A percentile compares a stretch with the other conserved stretches of the same genome.
These are phyloP conservation scores for Xylaria sp. DNA, from an alignment of 2,329 filamentous ascomycete species.

Conservation along the genomic window DNA sequence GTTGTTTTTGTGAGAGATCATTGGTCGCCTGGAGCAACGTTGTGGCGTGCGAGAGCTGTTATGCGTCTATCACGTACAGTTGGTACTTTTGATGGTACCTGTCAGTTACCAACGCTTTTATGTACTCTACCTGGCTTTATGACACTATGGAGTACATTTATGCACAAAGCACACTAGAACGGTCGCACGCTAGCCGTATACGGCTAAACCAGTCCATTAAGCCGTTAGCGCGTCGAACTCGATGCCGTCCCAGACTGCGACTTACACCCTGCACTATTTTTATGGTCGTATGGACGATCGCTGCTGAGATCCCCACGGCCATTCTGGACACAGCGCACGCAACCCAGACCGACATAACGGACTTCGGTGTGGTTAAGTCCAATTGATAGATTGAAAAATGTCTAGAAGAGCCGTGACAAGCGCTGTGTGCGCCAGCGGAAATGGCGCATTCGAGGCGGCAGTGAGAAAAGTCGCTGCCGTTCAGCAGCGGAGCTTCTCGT, in stretches of 20 bases:
- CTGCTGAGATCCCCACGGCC: background rate
- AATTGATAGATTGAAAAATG: slow-evolving; percentile 19
- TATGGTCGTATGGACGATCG: background rate
- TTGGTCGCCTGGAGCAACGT: background rate
- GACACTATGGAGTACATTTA: background rate
- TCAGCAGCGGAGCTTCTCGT: slow-evolving; percentile 28
- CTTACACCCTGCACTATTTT: slow-evolving; percentile 2
- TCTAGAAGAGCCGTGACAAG: slow-evolving; percentile 26
- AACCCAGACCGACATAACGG: background rate
- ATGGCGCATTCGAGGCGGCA: slow-evolving; percentile 24
- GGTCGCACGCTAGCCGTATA: background rate
- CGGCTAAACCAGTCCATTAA: background rate
- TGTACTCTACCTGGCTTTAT: background rate
- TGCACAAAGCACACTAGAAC: background rate
- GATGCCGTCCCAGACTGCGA: background rate
- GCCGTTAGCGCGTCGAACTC: background rate
- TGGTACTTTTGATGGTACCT: background rate
- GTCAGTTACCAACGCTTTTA: background rate
- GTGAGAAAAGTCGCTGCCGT: slow-evolving; percentile 24
- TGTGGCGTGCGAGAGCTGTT: background rate
- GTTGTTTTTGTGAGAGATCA: background rate
- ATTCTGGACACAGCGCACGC: background rate
- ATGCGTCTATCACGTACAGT: background rate
- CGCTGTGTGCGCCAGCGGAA: slow-evolving; percentile 24
- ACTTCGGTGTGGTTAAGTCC: background rate